These are phyloP conservation scores for Alternaria rosae DNA, from an alignment of 2,329 filamentous ascomycete genomes.

Conservation along the genomic window DNA sequence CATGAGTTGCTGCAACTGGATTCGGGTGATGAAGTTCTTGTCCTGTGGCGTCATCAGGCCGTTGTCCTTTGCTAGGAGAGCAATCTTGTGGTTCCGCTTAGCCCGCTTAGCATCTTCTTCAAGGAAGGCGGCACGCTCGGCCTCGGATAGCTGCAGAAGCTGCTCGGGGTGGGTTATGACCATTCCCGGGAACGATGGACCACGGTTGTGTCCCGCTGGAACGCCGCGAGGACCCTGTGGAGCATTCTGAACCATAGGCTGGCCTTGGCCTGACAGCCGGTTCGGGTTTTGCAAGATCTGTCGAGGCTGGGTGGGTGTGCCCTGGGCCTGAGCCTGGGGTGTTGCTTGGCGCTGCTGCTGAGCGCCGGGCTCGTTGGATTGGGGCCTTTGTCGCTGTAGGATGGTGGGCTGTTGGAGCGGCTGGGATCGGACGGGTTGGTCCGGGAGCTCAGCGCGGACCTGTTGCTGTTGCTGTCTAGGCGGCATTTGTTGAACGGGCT, in stretches of 20 bases:
- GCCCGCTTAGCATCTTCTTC: constrained; percentile 93
- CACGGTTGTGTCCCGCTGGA: constrained; percentile 49
- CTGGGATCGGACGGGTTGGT: constrained; percentile 39
- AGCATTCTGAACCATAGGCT: constrained; percentile 46
- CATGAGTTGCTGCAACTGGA: constrained; percentile 95
- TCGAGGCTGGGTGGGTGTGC: constrained; percentile 61
- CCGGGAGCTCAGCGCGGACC: constrained; percentile 55
- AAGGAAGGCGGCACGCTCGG: constrained; percentile 82
- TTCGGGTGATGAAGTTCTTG: constrained; percentile 98
- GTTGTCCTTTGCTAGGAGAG: constrained; percentile 89
- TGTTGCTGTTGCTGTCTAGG: constrained; percentile 49
- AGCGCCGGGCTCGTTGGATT: constrained; percentile 24
- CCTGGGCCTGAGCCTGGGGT: constrained; percentile 50
- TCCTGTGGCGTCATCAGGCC: constrained; percentile 98
- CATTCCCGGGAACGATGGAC: constrained; percentile 58
- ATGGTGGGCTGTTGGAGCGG: constrained; percentile 44
- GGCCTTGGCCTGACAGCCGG: constrained; percentile 59
- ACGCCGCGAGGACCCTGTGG: constrained; percentile 41
- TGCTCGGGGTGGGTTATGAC: constrained; percentile 75
- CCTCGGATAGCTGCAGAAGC: constrained; percentile 78
- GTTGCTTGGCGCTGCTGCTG: constrained; percentile 38
- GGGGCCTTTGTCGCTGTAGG: constrained; percentile 45
- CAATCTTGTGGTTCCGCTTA: constrained; percentile 98
- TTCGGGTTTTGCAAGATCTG: constrained; percentile 85
- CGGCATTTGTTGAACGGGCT: constrained; percentile 35